Conservation (phyloP, 2,329 filamentous ascomycete species). For the Coniella vitis region DNA sequence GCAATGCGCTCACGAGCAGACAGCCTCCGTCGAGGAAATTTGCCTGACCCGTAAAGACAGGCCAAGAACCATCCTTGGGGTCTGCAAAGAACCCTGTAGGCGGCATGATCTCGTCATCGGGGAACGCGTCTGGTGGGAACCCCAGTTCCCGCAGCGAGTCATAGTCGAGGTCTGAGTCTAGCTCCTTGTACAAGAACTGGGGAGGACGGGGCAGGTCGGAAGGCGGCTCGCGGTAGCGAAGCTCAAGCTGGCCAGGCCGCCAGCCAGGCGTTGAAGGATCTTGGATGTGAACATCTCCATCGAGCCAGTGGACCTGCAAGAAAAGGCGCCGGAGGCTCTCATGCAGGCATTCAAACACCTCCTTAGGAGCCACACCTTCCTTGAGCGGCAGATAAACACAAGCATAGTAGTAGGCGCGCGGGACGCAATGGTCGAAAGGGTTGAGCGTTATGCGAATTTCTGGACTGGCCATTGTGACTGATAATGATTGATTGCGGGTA, state of each 20-base stretch:
- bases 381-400: slow-evolving; percentile 5
- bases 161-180: slow-evolving; percentile 6
- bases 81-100: slow-evolving; percentile 3
- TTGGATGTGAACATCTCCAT: slow-evolving; percentile 13
- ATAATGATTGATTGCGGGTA: too few relatives aligned
- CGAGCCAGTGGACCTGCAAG: slow-evolving; percentile 17
- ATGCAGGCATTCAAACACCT: slow-evolving; percentile 11
- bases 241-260: slow-evolving; percentile 18
- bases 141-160: slow-evolving; percentile 15
- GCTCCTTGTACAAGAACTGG: slow-evolving; percentile 31
- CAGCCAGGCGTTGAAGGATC: slow-evolving; percentile 8
- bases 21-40: slow-evolving; percentile 18
- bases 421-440: slow-evolving; percentile 8
- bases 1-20: slow-evolving; percentile 5
- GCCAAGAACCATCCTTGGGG: slow-evolving; percentile 4
- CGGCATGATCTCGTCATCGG: slow-evolving; percentile 12
- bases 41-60: slow-evolving; percentile 18
- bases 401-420: background rate
- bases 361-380: background rate
- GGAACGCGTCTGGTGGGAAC: slow-evolving; percentile 16
- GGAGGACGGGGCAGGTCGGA: slow-evolving; percentile 24
- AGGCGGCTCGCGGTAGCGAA: slow-evolving; percentile 12
- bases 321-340: slow-evolving; percentile 12
- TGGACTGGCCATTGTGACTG: background rate
- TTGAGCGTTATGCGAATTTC: background rate